Evolutionary conservation across 495 filamentous ascomycete genomes (phyloP).

Genomic region (Penicillium diatomitis): DNA sequence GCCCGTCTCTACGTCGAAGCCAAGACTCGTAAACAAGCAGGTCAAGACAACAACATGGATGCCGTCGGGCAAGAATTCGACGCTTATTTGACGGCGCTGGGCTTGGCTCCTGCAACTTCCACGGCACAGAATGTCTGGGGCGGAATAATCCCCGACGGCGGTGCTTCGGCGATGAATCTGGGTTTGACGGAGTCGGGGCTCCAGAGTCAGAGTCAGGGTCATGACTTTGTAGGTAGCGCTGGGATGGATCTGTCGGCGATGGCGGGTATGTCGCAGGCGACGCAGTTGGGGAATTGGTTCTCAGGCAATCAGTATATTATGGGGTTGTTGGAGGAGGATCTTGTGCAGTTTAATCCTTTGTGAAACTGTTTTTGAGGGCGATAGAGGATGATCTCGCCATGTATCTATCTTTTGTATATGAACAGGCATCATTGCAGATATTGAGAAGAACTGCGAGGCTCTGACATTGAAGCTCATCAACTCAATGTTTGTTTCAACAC

Average conservation of each 20-base stretch:
- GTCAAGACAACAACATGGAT: slow-evolving; percentile 33
- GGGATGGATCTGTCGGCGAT: neutral
- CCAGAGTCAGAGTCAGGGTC: slow-evolving; percentile 5
- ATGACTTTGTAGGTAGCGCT: neutral
- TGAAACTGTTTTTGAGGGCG: slow-evolving; percentile 17
- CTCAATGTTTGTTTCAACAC: too few relatives aligned
- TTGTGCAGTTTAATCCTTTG: slow-evolving; percentile 41
- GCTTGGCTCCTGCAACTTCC: slow-evolving; percentile 41
- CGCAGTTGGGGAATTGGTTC: slow-evolving; percentile 57
- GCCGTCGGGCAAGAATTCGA: slow-evolving; percentile 54
- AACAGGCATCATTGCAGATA: too few relatives aligned
- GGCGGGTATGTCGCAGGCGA: slow-evolving; percentile 24
- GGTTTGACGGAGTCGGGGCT: neutral
- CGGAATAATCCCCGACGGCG: slow-evolving; percentile 6
- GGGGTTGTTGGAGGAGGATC: slow-evolving; percentile 52
- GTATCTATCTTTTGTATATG: neutral
- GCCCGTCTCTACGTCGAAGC: slow-evolving; percentile 55
- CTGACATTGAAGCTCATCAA: too few relatives aligned
- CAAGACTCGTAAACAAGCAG: slow-evolving; percentile 36
- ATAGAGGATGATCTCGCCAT: slow-evolving; percentile 12
- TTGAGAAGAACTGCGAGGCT: too few relatives aligned
- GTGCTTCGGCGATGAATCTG: slow-evolving; percentile 1
- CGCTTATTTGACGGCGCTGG: slow-evolving; percentile 53
- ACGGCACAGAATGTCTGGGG: slow-evolving; percentile 2
- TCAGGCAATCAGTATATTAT: slow-evolving; percentile 58